A percentile compares a stretch with the other conserved stretches of the same genome.
Evolutionary conservation across 2,329 filamentous ascomycete genomes (phyloP).

Genomic region (Trichoderma hamatum): DNA sequence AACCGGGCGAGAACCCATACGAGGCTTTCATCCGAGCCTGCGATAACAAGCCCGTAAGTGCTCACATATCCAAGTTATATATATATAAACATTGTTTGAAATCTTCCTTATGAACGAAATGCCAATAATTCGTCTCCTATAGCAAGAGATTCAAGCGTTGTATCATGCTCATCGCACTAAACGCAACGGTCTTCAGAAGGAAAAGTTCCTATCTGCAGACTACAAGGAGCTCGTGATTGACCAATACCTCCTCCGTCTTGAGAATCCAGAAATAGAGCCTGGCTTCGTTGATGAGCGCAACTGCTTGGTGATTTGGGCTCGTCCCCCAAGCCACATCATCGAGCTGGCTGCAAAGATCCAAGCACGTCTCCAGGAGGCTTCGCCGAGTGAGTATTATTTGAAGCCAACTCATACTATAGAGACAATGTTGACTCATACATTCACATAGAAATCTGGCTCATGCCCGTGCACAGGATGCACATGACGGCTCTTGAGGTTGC

Average conservation of each 20-base stretch:
- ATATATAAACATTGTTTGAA: neutral
- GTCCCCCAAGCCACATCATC: slow-evolving; percentile 74
- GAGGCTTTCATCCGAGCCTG: slow-evolving; percentile 71
- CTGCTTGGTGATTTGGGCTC: slow-evolving; percentile 86
- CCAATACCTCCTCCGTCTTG: slow-evolving; percentile 70
- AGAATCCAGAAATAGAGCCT: slow-evolving; percentile 64
- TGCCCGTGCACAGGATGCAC: slow-evolving; percentile 78
- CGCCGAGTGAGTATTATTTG: slow-evolving; percentile 63
- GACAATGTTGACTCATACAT: neutral
- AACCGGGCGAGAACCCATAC: slow-evolving; percentile 71
- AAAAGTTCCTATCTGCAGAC: slow-evolving; percentile 68
- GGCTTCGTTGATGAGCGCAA: slow-evolving; percentile 75
- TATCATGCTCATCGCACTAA: slow-evolving; percentile 75
- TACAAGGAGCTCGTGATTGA: slow-evolving; percentile 77
- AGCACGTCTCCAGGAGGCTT: slow-evolving; percentile 61
- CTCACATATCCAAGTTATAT: no score
- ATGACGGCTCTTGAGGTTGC: slow-evolving; percentile 83
- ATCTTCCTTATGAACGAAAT: neutral
- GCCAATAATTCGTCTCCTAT: neutral
- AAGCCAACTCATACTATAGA: neutral
- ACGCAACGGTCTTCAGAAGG: slow-evolving; percentile 75
- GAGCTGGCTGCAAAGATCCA: slow-evolving; percentile 71
- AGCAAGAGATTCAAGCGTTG: slow-evolving; percentile 69
- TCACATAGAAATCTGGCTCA: slow-evolving; percentile 64
- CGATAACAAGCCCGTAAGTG: slow-evolving; percentile 65